Evolutionary conservation across 345 rosid species (phyloP), one percentile per base, ranked within the genome.

Genomic region (Microcos paniculata): DNA sequence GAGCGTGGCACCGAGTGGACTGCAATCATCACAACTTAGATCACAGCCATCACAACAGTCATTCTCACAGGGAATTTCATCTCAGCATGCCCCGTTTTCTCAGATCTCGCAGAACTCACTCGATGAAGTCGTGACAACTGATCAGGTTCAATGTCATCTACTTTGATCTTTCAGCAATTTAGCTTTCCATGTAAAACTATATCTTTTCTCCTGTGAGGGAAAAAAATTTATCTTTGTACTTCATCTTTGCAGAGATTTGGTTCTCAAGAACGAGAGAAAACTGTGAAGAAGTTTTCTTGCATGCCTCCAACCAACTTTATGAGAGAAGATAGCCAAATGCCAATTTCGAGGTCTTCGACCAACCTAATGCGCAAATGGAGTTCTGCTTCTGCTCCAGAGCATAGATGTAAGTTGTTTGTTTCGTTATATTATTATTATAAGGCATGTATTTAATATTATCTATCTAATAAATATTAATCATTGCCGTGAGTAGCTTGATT

Each of bases 21-120:
- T 83, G 38, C 94, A 87, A 81, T 70, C 91, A 45, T 90, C 96
- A 26, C 97, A 90, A 86, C 71, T 79, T 79, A 84, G 89, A 62
- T 85, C 94, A 0, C 97, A 89, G 74, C 88, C 79, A 51, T 90
- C 93, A 13, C 97, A 89, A 74, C 98, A 94, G 73, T 96, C 97
- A 4, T 86, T 89, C 76, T 93, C 98, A 11, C 98, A 89, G 81
- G 98, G 98, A 35, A 76, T 82, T 77, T 90, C 99, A 51, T 87
- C 95, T 72, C 99, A 93, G 86, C 93, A 84, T 59, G 90, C 91
- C 79, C 70, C 84, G 43, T 83, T 90, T 76, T 92, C 98, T 77
- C 97, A 93, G 90, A 78, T 93, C 78, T 93, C 96, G 69, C 96
- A 93, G 81, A 87, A 73, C 42, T 88, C 97, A 57, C 74, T 88